Conservation (phyloP, 1,284 basidiomycete genomes). For the Fomitopsis palustris region DNA sequence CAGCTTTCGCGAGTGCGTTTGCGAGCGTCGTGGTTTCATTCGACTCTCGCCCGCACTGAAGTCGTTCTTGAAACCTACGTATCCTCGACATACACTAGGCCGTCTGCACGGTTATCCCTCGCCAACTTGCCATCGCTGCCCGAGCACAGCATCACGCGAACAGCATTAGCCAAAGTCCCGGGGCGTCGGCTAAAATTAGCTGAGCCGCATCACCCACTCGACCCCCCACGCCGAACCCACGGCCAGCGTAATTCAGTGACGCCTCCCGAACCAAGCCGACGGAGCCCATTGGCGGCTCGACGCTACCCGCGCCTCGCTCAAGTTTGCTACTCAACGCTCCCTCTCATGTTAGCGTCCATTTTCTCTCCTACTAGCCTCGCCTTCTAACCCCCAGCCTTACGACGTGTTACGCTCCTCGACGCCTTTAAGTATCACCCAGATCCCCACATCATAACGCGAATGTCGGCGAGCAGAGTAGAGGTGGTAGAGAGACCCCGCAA, state of each 20-base stretch:
- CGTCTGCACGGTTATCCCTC: too few species aligned
- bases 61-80: too few species aligned
- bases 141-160: not conserved
- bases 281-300: not conserved
- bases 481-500: slow-evolving; percentile 14
- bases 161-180: not conserved
- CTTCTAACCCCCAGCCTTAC: not conserved
- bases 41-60: too few species aligned
- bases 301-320: not conserved
- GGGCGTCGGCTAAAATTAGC: not conserved
- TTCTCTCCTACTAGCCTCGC: not conserved
- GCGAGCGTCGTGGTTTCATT: too few species aligned
- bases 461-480: slow-evolving; percentile 10
- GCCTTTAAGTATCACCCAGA: not conserved
- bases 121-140: too few species aligned
- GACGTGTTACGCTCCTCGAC: too few species aligned
- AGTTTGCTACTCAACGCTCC: not conserved
- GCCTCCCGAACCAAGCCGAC: not conserved
- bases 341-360: not conserved
- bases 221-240: not conserved
- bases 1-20: too few species aligned
- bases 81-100: too few species aligned
- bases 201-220: not conserved
- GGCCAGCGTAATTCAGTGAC: slow-evolving; percentile 1
- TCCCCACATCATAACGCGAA: not conserved